A percentile compares a stretch with the other conserved stretches of the same genome.
Conservation (phyloP, 805 yeast species). For the Barnettozyma vustinii region DNA sequence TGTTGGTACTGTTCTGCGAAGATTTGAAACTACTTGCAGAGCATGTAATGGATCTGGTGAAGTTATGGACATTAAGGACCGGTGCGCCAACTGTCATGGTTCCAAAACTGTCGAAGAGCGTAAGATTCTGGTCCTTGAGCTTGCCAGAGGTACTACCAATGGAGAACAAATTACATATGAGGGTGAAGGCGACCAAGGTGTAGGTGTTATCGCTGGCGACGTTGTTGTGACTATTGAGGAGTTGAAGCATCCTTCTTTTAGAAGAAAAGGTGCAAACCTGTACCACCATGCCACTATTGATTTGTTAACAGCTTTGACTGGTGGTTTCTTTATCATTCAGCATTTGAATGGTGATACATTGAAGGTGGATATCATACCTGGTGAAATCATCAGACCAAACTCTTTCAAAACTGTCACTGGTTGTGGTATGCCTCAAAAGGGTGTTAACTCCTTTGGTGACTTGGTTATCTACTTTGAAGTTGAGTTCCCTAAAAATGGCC, state of each 20-base stretch:
- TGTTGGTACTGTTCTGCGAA: conserved; percentile 41
- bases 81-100: conserved; percentile 41
- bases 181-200: conserved; percentile 65
- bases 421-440: conserved; percentile 54
- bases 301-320: conserved; percentile 49
- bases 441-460: conserved; percentile 38
- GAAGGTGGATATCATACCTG: conserved; percentile 37
- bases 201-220: conserved; percentile 58
- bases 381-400: conserved; percentile 49
- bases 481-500: conserved; percentile 56
- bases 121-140: conserved; percentile 45
- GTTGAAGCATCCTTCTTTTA: conserved; percentile 28
- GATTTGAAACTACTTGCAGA: conserved; percentile 39
- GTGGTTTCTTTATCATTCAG: conserved; percentile 41
- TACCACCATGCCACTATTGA: conserved; percentile 41
- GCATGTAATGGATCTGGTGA: conserved; percentile 40
- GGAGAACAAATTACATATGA: conserved; percentile 48
- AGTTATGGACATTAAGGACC: conserved; percentile 26
- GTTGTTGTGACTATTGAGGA: conserved; percentile 51
- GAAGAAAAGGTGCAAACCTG: conserved; percentile 41
- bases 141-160: conserved; percentile 50
- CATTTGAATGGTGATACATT: conserved; percentile 33
- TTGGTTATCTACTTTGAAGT: conserved; percentile 54
- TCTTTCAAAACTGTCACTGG: conserved; percentile 43
- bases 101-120: conserved; percentile 41